Evolutionary conservation across 345 rosid species (phyloP).

Genomic region (Eucalyptus regnans): DNA sequence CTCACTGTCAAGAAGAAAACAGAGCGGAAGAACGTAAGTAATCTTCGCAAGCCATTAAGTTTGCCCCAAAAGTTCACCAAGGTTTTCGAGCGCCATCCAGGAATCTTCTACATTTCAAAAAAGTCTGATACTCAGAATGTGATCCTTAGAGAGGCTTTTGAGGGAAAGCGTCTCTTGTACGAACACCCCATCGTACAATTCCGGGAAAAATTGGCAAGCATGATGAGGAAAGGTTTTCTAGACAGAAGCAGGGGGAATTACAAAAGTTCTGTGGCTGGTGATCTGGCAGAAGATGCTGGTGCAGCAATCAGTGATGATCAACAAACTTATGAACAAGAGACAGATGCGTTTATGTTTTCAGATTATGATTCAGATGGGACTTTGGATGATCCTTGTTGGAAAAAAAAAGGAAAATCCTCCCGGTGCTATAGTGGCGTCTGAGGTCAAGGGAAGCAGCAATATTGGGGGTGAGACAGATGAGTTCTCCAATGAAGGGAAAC

Average conservation of each 20-base stretch:
- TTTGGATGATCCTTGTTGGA: not conserved
- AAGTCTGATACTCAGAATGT: conserved; percentile 62
- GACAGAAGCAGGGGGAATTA: conserved; percentile 60
- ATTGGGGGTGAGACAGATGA: not conserved
- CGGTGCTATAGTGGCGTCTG: not conserved
- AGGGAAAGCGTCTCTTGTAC: conserved; percentile 27
- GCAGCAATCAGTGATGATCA: not conserved
- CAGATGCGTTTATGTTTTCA: conserved; percentile 6
- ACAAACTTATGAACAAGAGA: conserved; percentile 15
- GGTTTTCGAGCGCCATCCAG: conserved; percentile 85
- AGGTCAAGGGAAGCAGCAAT: not conserved
- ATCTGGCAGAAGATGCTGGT: not conserved
- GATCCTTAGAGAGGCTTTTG: conserved; percentile 71
- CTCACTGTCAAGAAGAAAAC: conserved; percentile 56
- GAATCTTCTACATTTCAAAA: conserved; percentile 66
- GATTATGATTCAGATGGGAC: conserved; percentile 15
- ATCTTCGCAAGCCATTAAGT: conserved; percentile 54
- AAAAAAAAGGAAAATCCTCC: not conserved
- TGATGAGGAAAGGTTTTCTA: conserved; percentile 55
- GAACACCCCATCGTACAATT: conserved; percentile 46
- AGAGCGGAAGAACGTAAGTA: conserved; percentile 68
- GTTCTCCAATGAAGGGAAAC: not conserved
- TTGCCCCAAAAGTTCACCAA: conserved; percentile 80
- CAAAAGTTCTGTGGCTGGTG: not conserved
- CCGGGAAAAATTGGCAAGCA: conserved; percentile 26